Percentiles rank a stretch among this genome's conserved stretches.
Evolutionary conservation across 164 flowering plant genomes (phyloP).

Genomic region (Annona cherimola): DNA sequence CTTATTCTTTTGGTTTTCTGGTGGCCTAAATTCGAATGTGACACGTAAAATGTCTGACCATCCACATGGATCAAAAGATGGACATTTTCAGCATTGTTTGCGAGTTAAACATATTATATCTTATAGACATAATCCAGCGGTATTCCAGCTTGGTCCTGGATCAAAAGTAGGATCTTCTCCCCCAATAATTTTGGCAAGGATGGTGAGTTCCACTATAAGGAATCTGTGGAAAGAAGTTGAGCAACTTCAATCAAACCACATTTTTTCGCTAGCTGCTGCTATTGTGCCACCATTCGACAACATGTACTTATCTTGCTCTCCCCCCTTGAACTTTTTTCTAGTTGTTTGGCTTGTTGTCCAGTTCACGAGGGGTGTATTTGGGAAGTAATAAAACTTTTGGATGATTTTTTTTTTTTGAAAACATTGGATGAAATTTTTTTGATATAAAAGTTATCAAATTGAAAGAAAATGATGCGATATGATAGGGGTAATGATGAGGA

Average conservation of each 20-base stretch:
- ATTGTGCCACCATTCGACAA: conserved; percentile 59
- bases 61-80: conserved; percentile 17
- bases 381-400: too few relatives aligned
- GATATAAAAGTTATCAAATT: too few relatives aligned
- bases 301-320: conserved; percentile 48
- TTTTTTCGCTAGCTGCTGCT: conserved; percentile 70
- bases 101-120: conserved; percentile 28
- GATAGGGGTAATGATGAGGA: too few relatives aligned
- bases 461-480: too few relatives aligned
- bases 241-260: conserved; percentile 39
- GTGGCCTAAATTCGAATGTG: conserved; percentile 29
- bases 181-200: conserved; percentile 31
- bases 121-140: conserved; percentile 16
- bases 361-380: not conserved
- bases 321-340: not conserved
- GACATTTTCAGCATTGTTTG: conserved; percentile 20
- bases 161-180: conserved; percentile 20
- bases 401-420: too few relatives aligned
- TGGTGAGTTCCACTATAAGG: conserved; percentile 35
- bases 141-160: conserved; percentile 22
- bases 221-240: conserved; percentile 34
- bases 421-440: too few relatives aligned
- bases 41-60: conserved; percentile 20
- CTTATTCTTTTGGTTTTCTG: conserved; percentile 35
- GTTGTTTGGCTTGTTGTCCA: not conserved